These are phyloP conservation scores for Alternaria atra DNA, from an alignment of 2,329 filamentous ascomycete species.

Conservation along the genomic window DNA sequence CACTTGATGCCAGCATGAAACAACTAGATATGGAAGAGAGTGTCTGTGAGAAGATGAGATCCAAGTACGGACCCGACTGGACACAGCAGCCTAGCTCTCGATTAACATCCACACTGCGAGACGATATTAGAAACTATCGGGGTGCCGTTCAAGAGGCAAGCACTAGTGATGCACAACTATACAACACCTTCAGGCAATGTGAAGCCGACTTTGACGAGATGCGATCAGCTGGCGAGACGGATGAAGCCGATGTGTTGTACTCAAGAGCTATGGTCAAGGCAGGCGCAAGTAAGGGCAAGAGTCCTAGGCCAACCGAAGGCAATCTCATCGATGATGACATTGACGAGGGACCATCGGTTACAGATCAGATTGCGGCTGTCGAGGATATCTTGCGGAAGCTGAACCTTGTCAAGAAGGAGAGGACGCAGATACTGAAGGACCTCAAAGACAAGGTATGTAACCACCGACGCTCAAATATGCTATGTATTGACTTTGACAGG, in stretches of 20 bases:
- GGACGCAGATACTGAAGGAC: slow-evolving; percentile 92
- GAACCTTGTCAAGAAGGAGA: slow-evolving; percentile 89
- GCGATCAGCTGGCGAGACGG: slow-evolving; percentile 84
- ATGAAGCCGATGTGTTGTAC: slow-evolving; percentile 88
- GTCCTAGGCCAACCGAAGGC: slow-evolving; percentile 71
- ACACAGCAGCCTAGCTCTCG: slow-evolving; percentile 94
- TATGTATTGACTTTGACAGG: slow-evolving; percentile 60
- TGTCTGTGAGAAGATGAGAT: slow-evolving; percentile 98
- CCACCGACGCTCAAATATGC: background rate
- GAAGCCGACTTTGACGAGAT: slow-evolving; percentile 94
- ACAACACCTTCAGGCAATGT: slow-evolving; percentile 83
- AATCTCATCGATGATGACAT: slow-evolving; percentile 94
- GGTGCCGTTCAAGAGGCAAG: slow-evolving; percentile 90
- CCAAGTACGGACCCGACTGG: slow-evolving; percentile 95
- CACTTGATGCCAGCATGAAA: slow-evolving; percentile 82
- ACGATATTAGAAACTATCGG: slow-evolving; percentile 86
- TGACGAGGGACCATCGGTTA: slow-evolving; percentile 79
- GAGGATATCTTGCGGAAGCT: slow-evolving; percentile 92
- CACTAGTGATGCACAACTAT: slow-evolving; percentile 84
- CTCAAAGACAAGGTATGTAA: slow-evolving; percentile 88
- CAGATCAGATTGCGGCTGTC: slow-evolving; percentile 87
- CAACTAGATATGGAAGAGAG: slow-evolving; percentile 97
- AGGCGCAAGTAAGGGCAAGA: slow-evolving; percentile 69
- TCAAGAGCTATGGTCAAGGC: slow-evolving; percentile 85
- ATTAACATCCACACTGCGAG: slow-evolving; percentile 85